A percentile compares a stretch with the other conserved stretches of the same genome.
phyloP scores from a whole-genome alignment of 495 filamentous ascomycete genomes.

The Lepraria neglecta region DNA sequence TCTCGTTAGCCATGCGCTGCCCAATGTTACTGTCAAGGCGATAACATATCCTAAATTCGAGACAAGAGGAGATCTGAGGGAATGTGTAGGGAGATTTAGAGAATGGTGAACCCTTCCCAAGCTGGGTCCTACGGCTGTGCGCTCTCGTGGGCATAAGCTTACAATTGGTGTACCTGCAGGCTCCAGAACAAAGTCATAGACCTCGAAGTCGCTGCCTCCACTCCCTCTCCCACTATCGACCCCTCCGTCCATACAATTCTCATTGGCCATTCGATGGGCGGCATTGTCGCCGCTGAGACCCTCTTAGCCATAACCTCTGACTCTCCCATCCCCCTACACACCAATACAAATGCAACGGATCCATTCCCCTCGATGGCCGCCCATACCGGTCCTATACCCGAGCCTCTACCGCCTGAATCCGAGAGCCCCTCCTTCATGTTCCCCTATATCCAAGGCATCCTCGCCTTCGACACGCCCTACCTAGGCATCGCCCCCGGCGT shows the following conservation, averaged over 20 bases:
- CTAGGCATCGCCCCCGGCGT: constrained; percentile 85
- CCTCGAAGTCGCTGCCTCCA: constrained; percentile 76
- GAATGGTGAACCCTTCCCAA: constrained; percentile 66
- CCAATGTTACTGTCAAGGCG: constrained; percentile 62
- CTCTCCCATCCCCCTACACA: constrained; percentile 46
- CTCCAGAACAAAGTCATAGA: constrained; percentile 89
- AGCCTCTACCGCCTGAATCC: constrained; percentile 24
- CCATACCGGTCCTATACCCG: constrained; percentile 19
- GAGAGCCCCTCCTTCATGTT: constrained; percentile 49
- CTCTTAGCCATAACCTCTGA: constrained; percentile 64
- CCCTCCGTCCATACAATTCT: constrained; percentile 80
- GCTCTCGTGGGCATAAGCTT: too few relatives aligned
- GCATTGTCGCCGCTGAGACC: constrained; percentile 89
- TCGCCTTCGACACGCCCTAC: constrained; percentile 94
- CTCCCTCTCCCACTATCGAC: constrained; percentile 79
- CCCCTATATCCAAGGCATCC: constrained; percentile 69
- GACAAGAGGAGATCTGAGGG: constrained; percentile 77
- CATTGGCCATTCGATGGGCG: constrained; percentile 93
- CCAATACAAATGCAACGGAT: constrained; percentile 15
- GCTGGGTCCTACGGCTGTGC: too few relatives aligned
- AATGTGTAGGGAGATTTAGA: constrained; percentile 72
- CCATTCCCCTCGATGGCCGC: constrained; percentile 20
- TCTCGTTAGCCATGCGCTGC: constrained; percentile 63
- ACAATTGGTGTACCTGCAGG: constrained; percentile 38
- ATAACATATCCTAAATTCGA: constrained; percentile 86